A percentile compares a stretch with the other conserved stretches of the same genome.
phyloP scores from a whole-genome alignment of 2,329 filamentous ascomycete species.

The Epichloe scottii region DNA sequence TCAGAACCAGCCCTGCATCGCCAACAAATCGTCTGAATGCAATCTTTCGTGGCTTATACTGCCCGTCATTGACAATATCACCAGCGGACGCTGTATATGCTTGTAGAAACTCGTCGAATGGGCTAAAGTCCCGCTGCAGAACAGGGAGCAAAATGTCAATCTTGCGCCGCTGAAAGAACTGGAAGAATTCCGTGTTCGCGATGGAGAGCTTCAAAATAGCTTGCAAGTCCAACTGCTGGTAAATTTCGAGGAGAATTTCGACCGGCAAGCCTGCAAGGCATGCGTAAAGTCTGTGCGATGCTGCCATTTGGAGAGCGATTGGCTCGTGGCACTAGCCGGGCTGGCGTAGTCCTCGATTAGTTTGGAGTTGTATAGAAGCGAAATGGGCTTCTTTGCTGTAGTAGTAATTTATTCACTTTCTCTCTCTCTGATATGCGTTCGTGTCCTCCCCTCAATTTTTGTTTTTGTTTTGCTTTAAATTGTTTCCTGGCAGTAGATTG shows the following conservation, averaged over 20 bases:
- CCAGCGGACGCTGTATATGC: slow-evolving; percentile 29
- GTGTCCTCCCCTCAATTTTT: not conserved
- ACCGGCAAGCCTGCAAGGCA: slow-evolving; percentile 24
- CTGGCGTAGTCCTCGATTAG: not conserved
- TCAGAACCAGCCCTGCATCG: slow-evolving; percentile 18
- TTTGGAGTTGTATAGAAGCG: not conserved
- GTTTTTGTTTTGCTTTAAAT: not conserved
- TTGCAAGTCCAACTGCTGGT: slow-evolving; percentile 29
- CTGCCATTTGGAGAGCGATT: slow-evolving; percentile 10
- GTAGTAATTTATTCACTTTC: not conserved
- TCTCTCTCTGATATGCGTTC: not conserved
- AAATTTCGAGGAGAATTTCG: slow-evolving; percentile 37
- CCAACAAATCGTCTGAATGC: slow-evolving; percentile 25
- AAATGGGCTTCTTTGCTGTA: not conserved
- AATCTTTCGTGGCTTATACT: slow-evolving; percentile 27
- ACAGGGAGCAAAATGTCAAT: slow-evolving; percentile 29
- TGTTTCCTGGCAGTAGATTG: not conserved
- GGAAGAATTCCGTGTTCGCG: slow-evolving; percentile 24
- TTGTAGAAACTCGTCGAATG: slow-evolving; percentile 33
- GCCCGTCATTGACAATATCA: slow-evolving; percentile 21
- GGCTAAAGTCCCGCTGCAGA: slow-evolving; percentile 29
- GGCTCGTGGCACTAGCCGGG: not conserved
- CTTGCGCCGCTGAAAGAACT: slow-evolving; percentile 30
- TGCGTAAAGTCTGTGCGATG: slow-evolving; percentile 5
- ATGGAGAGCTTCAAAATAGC: slow-evolving; percentile 27